Conservation (phyloP, 805 yeast species). For the Saccharomycopsis oosterbeekiorum region DNA sequence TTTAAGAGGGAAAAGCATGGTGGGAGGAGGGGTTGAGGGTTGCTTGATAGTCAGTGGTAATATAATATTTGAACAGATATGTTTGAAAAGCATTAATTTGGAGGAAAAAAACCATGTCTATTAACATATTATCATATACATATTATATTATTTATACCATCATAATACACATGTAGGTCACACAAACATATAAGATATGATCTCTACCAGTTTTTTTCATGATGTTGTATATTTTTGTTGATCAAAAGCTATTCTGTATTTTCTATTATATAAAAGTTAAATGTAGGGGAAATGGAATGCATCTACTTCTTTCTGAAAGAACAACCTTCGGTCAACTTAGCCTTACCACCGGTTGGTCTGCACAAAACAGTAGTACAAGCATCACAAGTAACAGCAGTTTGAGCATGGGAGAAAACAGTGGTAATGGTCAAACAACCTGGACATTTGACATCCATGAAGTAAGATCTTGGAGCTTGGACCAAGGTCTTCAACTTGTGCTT, state of each 20-base stretch:
- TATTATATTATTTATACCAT: background rate
- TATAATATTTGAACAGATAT: background rate
- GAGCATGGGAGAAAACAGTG: slow-evolving; percentile 99
- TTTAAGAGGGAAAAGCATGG: background rate
- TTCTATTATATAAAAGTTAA: background rate
- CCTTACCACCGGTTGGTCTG: slow-evolving; percentile 99
- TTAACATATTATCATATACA: background rate
- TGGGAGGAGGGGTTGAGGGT: background rate
- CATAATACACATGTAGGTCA: background rate
- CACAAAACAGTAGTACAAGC: slow-evolving; percentile 96
- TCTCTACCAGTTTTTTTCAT: background rate
- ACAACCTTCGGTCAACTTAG: slow-evolving; percentile 98
- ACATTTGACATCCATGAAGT: slow-evolving; percentile 99
- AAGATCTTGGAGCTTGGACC: slow-evolving; percentile 97
- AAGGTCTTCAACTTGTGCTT: slow-evolving; percentile 96
- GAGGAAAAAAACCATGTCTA: background rate
- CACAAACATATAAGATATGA: background rate
- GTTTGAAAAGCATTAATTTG: background rate
- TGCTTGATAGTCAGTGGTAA: background rate
- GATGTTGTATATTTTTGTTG: background rate
- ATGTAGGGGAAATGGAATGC: background rate
- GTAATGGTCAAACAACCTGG: slow-evolving; percentile 99
- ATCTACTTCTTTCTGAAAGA: slow-evolving; percentile 97
- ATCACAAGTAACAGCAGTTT: slow-evolving; percentile 99
- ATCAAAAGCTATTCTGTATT: slow-evolving; percentile 1